Base-by-base conservation (phyloP, 2,329 filamentous ascomycete genomes). In the Hypoxylon sp. region DNA sequence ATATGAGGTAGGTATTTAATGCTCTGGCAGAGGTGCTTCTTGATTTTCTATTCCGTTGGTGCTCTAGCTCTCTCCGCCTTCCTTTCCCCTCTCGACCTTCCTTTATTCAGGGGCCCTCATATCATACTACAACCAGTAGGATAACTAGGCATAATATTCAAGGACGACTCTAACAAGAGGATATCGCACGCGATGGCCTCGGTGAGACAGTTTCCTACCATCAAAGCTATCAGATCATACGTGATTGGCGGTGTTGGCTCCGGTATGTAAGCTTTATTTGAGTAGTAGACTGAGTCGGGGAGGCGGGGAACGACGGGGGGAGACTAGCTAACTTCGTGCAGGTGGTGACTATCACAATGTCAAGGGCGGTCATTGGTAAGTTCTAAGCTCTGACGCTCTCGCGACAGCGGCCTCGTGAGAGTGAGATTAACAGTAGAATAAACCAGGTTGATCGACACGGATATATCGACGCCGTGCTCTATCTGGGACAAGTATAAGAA, bases 261-360 rank as follows among this genome's bases (percentile, higher is more conserved):
- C 50, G 83, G 82, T 82, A 68, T 28, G 87, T 85, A 38, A 33
- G 8, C 40, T 18, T 51, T 7, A 9, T 26, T 24, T 32, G 49
- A 12, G 49, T 14, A 24, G 30, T 14, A 24, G 30, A 44, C 18
- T 44, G 14, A 24, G 24, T 48, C 30, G 42, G 22, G 30, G 28
- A 50, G 30, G 50, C 53, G 52, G 56, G 40, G 61, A 51, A 36
- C 24, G 26, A 48, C 18, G 32, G 40, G 51, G 42, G 9, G 46
- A 16, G 42, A 32, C 36, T 63, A 57, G 61, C 68, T 69, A 48
- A 66, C 51, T 30, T 12, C 80, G 81, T 58, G 79, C 80, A 80
- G 91, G 91, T 61, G 91, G 91, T 67, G 92, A 95, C 77, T 97
- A 97, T 78, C 94, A 97, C 84, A 97, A 97, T 84, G 94, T 97